Evolutionary conservation across 2,329 filamentous ascomycete species (phyloP), one percentile per base, ranked within the genome.

Genomic region (Waltergamsia citrina): DNA sequence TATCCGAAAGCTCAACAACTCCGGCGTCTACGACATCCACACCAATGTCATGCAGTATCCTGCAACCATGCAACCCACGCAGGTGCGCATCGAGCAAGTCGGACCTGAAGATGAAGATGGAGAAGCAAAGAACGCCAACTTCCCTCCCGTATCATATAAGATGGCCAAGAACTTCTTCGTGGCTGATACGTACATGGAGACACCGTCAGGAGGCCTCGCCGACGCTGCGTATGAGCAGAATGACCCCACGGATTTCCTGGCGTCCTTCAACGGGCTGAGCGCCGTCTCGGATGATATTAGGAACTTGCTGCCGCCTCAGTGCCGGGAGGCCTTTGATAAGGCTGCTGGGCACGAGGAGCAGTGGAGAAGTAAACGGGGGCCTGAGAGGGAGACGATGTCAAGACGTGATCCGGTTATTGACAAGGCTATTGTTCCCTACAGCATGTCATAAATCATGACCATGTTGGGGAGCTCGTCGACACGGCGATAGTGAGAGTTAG

Each of bases 11-110:
- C 62, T 70, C 28, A 92, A 83, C 44, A 66, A 81, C 7, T 61
- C 73, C 17, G 92, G 92, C 32, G 73, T 90, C 35, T 96, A 96
- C 58, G 88, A 98, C 49, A 78, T 90, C 18, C 88, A 96, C 61
- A 96, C 92, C 35, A 98, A 98, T 55, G 61, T 73, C 38, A 82
- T 95, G 71, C 85, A 92, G 51, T 93, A 83, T 52, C 90, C 92
- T 0, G 75, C 76, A 41, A 82, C 72, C 49, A 94, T 87, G 73
- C 92, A 98, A 56, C 86, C 92, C 3, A 92, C 86, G 3, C 84
- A 86, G 46, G 86, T 78, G 8, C 79, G 81, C 39, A 87, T 88
- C 65, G 85, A 92, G 58, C 76, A 81, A 40, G 66, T 93, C 3
- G 55, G 70, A 3, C 61, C 67, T 2, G 51, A 60, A 14, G 50